A percentile compares a stretch with the other conserved stretches of the same genome.
Evolutionary conservation across 192 early-diverging fungal species (phyloP).

Genomic region (Neocallimastix lanati): DNA sequence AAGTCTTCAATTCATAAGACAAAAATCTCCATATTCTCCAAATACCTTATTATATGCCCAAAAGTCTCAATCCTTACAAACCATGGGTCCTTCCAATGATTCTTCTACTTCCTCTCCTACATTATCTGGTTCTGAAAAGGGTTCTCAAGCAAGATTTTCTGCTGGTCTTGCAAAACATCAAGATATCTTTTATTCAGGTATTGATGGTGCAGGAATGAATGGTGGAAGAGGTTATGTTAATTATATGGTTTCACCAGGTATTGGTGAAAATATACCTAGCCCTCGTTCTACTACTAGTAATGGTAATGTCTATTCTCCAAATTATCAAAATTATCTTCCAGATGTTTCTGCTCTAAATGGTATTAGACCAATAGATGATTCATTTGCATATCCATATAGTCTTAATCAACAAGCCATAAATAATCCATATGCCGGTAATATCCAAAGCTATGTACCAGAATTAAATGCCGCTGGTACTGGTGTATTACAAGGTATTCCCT

Average conservation of each 20-base stretch:
- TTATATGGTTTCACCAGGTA: background rate
- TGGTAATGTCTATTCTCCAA: background rate
- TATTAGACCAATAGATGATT: background rate
- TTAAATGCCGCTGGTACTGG: background rate
- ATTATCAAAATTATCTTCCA: background rate
- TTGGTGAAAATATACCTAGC: background rate
- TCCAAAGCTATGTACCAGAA: background rate
- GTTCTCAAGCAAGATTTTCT: background rate
- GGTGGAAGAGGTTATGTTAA: background rate
- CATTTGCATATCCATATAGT: background rate
- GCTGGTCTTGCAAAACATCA: background rate
- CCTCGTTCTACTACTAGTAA: background rate
- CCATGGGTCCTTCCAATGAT: background rate
- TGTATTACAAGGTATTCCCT: background rate
- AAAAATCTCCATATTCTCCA: background rate
- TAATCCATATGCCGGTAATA: background rate
- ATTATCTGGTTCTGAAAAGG: background rate
- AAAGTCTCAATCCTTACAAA: background rate
- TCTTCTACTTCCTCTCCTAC: background rate
- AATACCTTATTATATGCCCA: background rate
- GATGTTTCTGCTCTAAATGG: background rate
- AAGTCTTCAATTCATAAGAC: background rate
- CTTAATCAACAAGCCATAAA: background rate
- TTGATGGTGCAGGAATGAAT: background rate
- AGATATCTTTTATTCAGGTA: background rate